Percentiles rank a stretch among this genome's conserved stretches.
Conservation (phyloP, 345 rosid genomes). For the Citrus inodora region DNA sequence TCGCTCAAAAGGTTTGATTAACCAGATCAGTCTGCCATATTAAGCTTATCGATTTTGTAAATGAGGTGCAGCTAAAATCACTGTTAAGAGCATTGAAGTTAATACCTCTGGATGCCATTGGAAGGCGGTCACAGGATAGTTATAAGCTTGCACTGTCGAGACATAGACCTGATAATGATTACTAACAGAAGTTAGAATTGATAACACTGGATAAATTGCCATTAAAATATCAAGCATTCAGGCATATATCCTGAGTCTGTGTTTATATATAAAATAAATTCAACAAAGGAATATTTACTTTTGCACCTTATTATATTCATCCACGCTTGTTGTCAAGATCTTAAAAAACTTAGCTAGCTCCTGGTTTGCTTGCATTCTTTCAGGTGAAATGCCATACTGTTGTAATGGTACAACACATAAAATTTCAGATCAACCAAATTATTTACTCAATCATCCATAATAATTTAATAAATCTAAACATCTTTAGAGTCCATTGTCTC, state of each 20-base stretch:
- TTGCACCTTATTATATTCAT: constrained; percentile 59
- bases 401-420: constrained; percentile 12
- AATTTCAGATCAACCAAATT: neutral
- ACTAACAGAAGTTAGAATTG: constrained; percentile 3
- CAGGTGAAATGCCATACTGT: constrained; percentile 84
- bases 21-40: too few species aligned
- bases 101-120: constrained; percentile 98
- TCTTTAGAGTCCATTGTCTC: neutral
- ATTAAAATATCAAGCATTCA: neutral
- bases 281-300: neutral
- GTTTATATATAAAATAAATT: too few species aligned
- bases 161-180: constrained; percentile 59
- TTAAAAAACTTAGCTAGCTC: constrained; percentile 64
- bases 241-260: neutral
- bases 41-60: too few species aligned
- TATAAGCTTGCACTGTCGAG: constrained; percentile 70
- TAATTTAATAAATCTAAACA: too few species aligned
- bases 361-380: constrained; percentile 33
- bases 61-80: too few species aligned
- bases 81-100: neutral
- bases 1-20: too few species aligned
- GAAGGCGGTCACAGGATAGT: constrained; percentile 83
- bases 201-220: neutral
- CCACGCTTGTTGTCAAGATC: constrained; percentile 67
- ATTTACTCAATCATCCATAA: neutral